Conservation (phyloP, 352 stramenopile species). For the Blastocystis sp. region DNA sequence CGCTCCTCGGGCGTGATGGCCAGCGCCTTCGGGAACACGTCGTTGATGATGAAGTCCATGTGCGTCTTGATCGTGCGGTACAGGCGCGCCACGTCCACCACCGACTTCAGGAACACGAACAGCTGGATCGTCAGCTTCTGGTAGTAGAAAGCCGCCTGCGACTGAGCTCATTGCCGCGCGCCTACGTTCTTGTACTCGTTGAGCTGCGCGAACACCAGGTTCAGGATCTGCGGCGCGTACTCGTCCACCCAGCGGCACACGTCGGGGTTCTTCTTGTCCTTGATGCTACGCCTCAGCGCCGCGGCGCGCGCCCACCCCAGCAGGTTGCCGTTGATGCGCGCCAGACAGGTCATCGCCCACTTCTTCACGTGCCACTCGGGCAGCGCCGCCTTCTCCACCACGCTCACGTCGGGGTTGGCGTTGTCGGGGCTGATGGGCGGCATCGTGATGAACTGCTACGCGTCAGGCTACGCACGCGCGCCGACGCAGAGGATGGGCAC, state of each 20-base stretch:
- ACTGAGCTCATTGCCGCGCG: not conserved
- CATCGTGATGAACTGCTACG: slow-evolving; percentile 32
- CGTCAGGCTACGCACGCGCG: no score
- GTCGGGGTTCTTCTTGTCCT: slow-evolving; percentile 29
- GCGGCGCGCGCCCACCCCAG: not conserved
- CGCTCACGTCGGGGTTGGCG: slow-evolving; percentile 1
- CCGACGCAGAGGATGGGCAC: slow-evolving; percentile 12
- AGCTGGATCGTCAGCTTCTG: slow-evolving; percentile 51
- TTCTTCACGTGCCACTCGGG: slow-evolving; percentile 65
- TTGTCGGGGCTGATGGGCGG: slow-evolving; percentile 37
- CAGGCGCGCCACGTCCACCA: slow-evolving; percentile 15
- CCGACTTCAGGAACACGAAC: slow-evolving; percentile 32
- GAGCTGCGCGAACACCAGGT: slow-evolving; percentile 25
- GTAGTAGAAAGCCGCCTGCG: slow-evolving; percentile 29
- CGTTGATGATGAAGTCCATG: slow-evolving; percentile 41
- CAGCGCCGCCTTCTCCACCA: not conserved
- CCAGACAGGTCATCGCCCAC: slow-evolving; percentile 11
- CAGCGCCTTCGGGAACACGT: slow-evolving; percentile 38
- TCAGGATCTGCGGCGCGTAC: slow-evolving; percentile 18
- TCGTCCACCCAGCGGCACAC: not conserved
- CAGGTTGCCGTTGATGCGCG: slow-evolving; percentile 33
- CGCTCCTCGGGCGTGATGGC: slow-evolving; percentile 35
- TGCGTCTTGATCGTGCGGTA: slow-evolving; percentile 36
- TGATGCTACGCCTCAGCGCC: slow-evolving; percentile 33
- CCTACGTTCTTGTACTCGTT: slow-evolving; percentile 35